These are phyloP conservation scores for Pythium myriotylum DNA, from an alignment of 352 stramenopile species.

Conservation along the genomic window DNA sequence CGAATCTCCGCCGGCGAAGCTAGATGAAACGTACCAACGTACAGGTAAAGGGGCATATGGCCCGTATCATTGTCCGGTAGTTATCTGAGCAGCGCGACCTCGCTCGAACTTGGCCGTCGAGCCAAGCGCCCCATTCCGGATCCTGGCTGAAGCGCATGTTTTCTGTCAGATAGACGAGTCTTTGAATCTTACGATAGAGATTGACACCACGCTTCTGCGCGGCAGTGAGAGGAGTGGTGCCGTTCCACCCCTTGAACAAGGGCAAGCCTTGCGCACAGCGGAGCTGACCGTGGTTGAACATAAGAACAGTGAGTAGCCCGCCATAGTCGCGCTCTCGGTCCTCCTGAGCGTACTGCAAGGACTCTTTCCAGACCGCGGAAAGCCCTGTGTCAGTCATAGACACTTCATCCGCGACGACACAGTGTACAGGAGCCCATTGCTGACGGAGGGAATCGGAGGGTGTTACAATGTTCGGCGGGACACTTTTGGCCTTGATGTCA, in stretches of 20 bases:
- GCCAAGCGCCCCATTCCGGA: too few species aligned
- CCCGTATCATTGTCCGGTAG: too few species aligned
- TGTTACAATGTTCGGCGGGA: not conserved
- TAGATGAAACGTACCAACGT: too few species aligned
- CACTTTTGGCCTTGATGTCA: not conserved
- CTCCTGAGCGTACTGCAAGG: conserved; percentile 12
- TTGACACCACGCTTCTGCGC: too few species aligned
- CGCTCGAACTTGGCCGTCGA: too few species aligned
- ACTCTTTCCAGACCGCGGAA: conserved; percentile 11
- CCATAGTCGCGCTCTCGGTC: not conserved
- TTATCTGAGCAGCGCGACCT: too few species aligned
- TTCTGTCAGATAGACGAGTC: too few species aligned
- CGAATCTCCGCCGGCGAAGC: too few species aligned
- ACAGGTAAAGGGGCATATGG: too few species aligned
- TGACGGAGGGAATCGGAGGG: conserved; percentile 4
- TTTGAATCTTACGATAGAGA: too few species aligned
- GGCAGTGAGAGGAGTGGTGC: too few species aligned
- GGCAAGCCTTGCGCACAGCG: not conserved
- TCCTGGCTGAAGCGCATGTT: too few species aligned
- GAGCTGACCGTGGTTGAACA: not conserved
- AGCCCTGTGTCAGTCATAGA: conserved; percentile 20
- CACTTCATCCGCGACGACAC: conserved; percentile 21
- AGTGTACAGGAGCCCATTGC: conserved; percentile 13
- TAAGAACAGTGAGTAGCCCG: not conserved
- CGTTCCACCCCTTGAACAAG: not conserved